phyloP scores from a whole-genome alignment of 139 green algal species.

The Chlamydomonas incerta region DNA sequence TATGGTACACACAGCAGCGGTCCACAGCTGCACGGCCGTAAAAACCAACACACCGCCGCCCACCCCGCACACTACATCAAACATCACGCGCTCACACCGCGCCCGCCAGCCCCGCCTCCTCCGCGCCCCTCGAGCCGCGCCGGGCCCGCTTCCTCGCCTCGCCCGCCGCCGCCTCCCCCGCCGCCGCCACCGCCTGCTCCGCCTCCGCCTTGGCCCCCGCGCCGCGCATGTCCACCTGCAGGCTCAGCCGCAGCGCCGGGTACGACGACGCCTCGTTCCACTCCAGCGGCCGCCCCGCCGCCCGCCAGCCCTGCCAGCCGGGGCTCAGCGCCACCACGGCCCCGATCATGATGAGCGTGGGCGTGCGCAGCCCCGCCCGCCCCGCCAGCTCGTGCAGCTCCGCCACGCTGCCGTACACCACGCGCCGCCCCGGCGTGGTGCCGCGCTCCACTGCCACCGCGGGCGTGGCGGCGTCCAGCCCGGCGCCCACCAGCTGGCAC shows the following conservation, averaged over 20 bases:
- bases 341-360: conserved; percentile 97
- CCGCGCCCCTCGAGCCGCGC: too few species aligned
- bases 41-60: too few species aligned
- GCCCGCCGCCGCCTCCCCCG: too few species aligned
- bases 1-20: too few species aligned
- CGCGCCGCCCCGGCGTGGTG: conserved; percentile 88
- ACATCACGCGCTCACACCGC: too few species aligned
- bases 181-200: neutral
- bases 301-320: conserved; percentile 42
- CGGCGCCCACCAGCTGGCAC: conserved; percentile 72
- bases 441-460: conserved; percentile 95
- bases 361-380: conserved; percentile 75
- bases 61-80: too few species aligned
- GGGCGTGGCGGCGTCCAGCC: conserved; percentile 77
- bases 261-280: conserved; percentile 39
- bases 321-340: conserved; percentile 44
- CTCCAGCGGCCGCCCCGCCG: conserved; percentile 38
- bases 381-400: conserved; percentile 58
- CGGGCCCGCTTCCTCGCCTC: too few species aligned
- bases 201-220: neutral
- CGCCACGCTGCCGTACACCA: conserved; percentile 78
- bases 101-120: too few species aligned
- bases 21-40: too few species aligned
- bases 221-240: neutral
- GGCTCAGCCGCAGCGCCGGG: conserved; percentile 5